These are phyloP conservation scores for Mariannaea sp. DNA, from an alignment of 2,329 filamentous ascomycete genomes.

Conservation along the genomic window DNA sequence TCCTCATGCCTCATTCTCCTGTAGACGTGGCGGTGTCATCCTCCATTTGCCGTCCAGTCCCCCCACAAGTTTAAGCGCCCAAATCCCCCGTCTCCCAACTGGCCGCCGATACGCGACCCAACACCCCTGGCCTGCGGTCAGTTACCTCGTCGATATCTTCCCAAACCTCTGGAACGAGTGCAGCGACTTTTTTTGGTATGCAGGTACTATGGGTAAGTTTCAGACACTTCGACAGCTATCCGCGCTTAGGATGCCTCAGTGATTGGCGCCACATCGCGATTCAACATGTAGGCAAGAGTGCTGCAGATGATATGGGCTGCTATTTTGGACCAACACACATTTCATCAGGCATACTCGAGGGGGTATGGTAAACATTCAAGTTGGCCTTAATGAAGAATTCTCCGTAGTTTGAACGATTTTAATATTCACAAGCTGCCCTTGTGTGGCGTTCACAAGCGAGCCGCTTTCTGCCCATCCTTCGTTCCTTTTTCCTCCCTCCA, in stretches of 20 bases:
- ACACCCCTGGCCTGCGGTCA: conserved; percentile 8
- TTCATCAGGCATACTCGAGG: conserved; percentile 18
- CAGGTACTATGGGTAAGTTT: conserved; percentile 6
- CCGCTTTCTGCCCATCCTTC: conserved; percentile 20
- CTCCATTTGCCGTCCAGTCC: conserved; percentile 27
- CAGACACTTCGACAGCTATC: conserved; percentile 20
- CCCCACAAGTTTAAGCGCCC: conserved; percentile 38
- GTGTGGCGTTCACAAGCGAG: conserved; percentile 27
- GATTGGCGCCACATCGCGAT: conserved; percentile 36
- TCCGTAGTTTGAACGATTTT: conserved; percentile 25
- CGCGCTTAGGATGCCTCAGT: conserved; percentile 34
- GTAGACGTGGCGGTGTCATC: conserved; percentile 31
- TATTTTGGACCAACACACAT: conserved; percentile 32
- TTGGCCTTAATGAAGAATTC: conserved; percentile 13
- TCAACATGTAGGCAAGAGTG: conserved; percentile 22
- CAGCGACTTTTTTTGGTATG: conserved; percentile 15
- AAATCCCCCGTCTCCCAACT: conserved; percentile 19
- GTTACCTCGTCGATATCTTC: conserved; percentile 22
- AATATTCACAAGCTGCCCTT: conserved; percentile 29
- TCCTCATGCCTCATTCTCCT: conserved; percentile 12
- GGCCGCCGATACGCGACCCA: conserved; percentile 16
- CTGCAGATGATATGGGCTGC: conserved; percentile 21
- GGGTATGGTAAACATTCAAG: conserved; percentile 25
- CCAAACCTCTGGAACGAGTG: conserved; percentile 30
- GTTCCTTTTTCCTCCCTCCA: conserved; percentile 19